Evolutionary conservation across 169 alveolate species (phyloP), one percentile per base, ranked within the genome.

Genomic region (Ichthyophthirius multifiliis): DNA sequence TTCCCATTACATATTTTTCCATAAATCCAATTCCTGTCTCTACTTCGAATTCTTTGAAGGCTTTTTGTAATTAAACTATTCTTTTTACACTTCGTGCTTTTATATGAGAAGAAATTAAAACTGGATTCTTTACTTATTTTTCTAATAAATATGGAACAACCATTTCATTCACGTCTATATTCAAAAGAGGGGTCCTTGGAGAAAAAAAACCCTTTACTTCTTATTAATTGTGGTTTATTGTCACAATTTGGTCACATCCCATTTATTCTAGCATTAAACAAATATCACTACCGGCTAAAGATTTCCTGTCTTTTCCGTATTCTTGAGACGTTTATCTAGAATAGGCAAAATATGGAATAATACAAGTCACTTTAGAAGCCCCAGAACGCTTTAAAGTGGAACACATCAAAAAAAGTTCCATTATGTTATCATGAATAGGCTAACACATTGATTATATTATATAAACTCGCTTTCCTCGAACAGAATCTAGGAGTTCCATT

Each of bases 181-280:
- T 75, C n/a, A 39, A 48, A 20, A 80, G 39, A 6, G 81, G 37
- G 4, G 71, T 31, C 15, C 48, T 47, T 16, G 76, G 76, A n/a
- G 31, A 80, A 71, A 80, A 80, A 39, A 71, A 80, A 10, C 86
- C 82, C 71, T 80, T 73, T 16, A 48, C 63, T 71, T 65, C 65
- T 6, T 23, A 0, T 15, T 30, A 7, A 55, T 74, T 76, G 9
- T 65, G 16, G 41, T 80, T 77, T 18, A 80, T 35, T 16, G 75
- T 65, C 0, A 80, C 48, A 71, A 67, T 44, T n/a, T 46, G 16
- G 18, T 71, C 82, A 39, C 47, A 31, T 1, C 86, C 86, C 65
- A 65, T 41, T 7, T 55, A n/a, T 35, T 46, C 30, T 62, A 80
- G 18, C 76, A 62, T 30, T 20, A 43, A 45, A 27, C 67, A 67